A percentile compares a stretch with the other conserved stretches of the same genome.
Conservation (phyloP, 2,329 filamentous ascomycete genomes). For the Pseudocercospora fuligena region DNA sequence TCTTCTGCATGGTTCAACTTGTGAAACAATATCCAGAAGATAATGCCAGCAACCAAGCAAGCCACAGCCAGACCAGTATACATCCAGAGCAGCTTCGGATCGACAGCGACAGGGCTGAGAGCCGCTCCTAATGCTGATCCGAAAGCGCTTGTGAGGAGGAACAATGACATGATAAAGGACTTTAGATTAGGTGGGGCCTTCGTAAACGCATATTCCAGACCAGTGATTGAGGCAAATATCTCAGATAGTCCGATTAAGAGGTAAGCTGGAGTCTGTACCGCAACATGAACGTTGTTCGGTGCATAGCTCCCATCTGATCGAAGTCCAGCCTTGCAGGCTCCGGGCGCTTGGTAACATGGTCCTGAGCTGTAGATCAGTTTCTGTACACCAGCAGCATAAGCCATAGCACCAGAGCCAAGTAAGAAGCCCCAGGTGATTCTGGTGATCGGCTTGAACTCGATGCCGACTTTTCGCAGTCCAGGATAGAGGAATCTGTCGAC, state of each 20-base stretch:
- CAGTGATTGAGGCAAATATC: slow-evolving; percentile 52
- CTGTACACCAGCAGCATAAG: slow-evolving; percentile 60
- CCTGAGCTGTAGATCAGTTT: slow-evolving; percentile 62
- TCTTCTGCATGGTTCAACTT: slow-evolving; percentile 42
- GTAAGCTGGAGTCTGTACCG: slow-evolving; percentile 43
- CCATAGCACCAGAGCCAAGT: slow-evolving; percentile 57
- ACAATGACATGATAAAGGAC: slow-evolving; percentile 31
- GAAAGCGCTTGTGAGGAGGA: slow-evolving; percentile 54
- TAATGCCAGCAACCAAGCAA: slow-evolving; percentile 23
- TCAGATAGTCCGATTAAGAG: slow-evolving; percentile 50
- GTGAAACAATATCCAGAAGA: slow-evolving; percentile 44
- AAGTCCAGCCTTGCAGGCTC: slow-evolving; percentile 42
- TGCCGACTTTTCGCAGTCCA: slow-evolving; percentile 35
- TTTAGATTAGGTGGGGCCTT: slow-evolving; percentile 53
- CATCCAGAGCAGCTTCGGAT: slow-evolving; percentile 69
- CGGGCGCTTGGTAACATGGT: slow-evolving; percentile 43
- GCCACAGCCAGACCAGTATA: slow-evolving; percentile 27
- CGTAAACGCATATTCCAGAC: slow-evolving; percentile 52
- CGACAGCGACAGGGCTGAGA: slow-evolving; percentile 62
- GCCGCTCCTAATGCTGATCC: slow-evolving; percentile 64
- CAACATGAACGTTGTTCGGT: slow-evolving; percentile 49
- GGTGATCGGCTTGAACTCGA: slow-evolving; percentile 55
- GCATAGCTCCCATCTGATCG: slow-evolving; percentile 38
- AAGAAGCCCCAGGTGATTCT: slow-evolving; percentile 58
- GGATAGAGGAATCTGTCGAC: slow-evolving; percentile 50